phyloP scores from a whole-genome alignment of 208 protist species.

The Hexamita inflata region DNA sequence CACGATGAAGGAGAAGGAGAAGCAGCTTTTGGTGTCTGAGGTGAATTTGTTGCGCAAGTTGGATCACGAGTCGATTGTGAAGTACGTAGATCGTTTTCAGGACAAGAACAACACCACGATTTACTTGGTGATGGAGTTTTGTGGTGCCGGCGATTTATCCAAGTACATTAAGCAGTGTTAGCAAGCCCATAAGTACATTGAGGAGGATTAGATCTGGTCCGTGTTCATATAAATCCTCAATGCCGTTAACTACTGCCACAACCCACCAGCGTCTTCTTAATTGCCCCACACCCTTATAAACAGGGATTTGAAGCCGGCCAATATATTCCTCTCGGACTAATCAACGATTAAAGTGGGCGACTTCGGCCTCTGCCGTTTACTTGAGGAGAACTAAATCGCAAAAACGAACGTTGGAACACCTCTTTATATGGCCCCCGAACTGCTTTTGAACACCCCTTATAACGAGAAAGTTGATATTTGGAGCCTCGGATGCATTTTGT shows the following conservation, averaged over 20 bases:
- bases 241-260: constrained; percentile 28
- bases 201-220: constrained; percentile 11
- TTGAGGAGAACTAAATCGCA: background rate
- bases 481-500: constrained; percentile 60
- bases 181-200: background rate
- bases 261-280: background rate
- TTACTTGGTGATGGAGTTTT: constrained; percentile 18
- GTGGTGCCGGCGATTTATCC: background rate
- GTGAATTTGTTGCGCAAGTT: constrained; percentile 43
- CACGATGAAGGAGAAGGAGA: constrained; percentile 63
- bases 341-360: constrained; percentile 42
- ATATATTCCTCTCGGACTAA: constrained; percentile 38
- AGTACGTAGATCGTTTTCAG: constrained; percentile 18
- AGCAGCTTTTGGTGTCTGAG: constrained; percentile 61
- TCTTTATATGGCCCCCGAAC: constrained; percentile 73
- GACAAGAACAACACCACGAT: constrained; percentile 1
- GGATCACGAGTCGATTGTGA: constrained; percentile 21
- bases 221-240: constrained; percentile 6
- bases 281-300: constrained; percentile 30
- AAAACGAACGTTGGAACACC: constrained; percentile 30
- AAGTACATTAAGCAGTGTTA: constrained; percentile 5
- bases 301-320: constrained; percentile 47
- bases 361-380: constrained; percentile 38
- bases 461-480: constrained; percentile 74
- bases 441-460: constrained; percentile 65